Evolutionary conservation across 1,139 yeast species (phyloP), one percentile per base, ranked within the genome.

Genomic region (Spathaspora jeffriesii): DNA sequence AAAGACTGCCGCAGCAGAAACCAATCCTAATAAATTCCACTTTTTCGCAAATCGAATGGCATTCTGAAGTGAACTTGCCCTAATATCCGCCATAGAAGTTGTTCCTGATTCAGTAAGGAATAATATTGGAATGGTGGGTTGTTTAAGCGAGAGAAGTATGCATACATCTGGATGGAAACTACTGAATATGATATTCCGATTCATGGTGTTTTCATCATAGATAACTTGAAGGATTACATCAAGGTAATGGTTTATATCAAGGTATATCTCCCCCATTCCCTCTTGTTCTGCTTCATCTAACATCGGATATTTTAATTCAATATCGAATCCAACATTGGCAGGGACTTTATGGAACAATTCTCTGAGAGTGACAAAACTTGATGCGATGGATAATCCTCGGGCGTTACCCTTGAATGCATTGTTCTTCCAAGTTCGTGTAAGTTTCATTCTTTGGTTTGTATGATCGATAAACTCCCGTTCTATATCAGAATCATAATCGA

Each of bases 91-190:
- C 96, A 91, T 90, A 20, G 65, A 66, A 8, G 78, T 69, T 1
- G 96, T 85, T 7, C 98, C 98, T 0, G 90, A 80, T 62, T 93
- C 98, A 0, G 98, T 91, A 57, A 93, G 74, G 61, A 85, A 93
- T 59, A 93, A 76, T 52, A 91, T 88, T 0, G 97, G 97, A 56
- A 92, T 87, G 1, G 95, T 82, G 25, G 98, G 98, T 65, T 93
- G 98, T 65, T 93, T 93, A 65, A 92, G 70, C 1, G 97, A 88
- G 44, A 93, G 73, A 73, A 91, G 73, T 48, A 89, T 69, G 66
- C 98, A 93, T 31, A 91, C 79, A 63, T 93, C 98, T 0, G 99
- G 99, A 61, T 93, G 96, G 76, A 93, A 93, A 3, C 96, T 88
- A 3, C 97, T 89, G 60, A 93, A 89, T 18, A 93, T 85, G 44